Evolutionary conservation across 306 rosid species (phyloP).

Genomic region (Quercus aquifolioides): DNA sequence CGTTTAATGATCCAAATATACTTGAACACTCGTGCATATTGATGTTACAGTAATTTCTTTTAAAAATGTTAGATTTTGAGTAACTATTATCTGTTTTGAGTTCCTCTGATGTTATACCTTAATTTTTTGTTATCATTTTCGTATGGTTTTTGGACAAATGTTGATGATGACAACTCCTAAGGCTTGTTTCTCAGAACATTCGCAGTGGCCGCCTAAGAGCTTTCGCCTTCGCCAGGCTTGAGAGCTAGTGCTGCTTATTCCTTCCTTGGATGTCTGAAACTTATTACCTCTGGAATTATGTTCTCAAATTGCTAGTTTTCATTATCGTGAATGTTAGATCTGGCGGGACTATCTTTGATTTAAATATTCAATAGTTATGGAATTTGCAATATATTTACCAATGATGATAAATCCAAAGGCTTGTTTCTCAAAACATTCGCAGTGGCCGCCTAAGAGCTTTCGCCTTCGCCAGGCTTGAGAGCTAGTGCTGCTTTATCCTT

Average conservation of each 20-base stretch:
- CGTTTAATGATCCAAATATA: too few relatives aligned
- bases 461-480: constrained; percentile 18
- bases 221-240: constrained; percentile 7
- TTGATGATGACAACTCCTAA: not conserved
- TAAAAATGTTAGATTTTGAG: too few relatives aligned
- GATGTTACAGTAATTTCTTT: too few relatives aligned
- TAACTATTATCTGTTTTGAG: too few relatives aligned
- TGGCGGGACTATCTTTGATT: not conserved
- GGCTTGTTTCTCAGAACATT: constrained; percentile 15
- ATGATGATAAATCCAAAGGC: constrained; percentile 9
- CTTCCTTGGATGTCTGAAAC: constrained; percentile 16
- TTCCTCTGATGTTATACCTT: too few relatives aligned
- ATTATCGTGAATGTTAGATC: too few relatives aligned
- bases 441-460: constrained; percentile 22
- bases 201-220: constrained; percentile 15
- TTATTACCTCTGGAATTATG: not conserved
- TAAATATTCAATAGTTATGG: not conserved
- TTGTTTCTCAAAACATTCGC: constrained; percentile 20
- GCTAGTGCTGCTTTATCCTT: constrained; percentile 13
- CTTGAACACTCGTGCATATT: too few relatives aligned
- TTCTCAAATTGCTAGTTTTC: too few relatives aligned
- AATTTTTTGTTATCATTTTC: not conserved
- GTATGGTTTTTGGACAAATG: not conserved
- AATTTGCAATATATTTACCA: not conserved
- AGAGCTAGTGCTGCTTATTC: constrained; percentile 8